Evolutionary conservation across 768 basidiomycete genomes (phyloP).

Genomic region (Boletus bicolor): DNA sequence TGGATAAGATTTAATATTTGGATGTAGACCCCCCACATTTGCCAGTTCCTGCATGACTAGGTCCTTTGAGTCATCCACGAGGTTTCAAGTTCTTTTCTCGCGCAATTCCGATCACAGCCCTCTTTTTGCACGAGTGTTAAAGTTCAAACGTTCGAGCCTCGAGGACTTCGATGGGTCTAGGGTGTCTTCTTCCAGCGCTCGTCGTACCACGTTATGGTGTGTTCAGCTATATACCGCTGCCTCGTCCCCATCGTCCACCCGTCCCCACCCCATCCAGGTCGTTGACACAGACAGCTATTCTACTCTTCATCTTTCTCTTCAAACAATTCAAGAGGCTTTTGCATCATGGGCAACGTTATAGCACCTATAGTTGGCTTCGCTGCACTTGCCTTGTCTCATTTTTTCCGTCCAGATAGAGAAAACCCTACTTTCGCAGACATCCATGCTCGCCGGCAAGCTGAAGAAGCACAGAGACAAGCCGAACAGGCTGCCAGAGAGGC

Average conservation of each 20-base stretch:
- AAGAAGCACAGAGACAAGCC: slow-evolving; percentile 1
- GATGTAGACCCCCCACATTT: too few relatives aligned
- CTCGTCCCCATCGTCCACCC: background rate
- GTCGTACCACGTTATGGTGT: background rate
- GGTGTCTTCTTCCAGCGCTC: background rate
- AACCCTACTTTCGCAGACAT: slow-evolving; percentile 15
- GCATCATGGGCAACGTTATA: slow-evolving; percentile 4
- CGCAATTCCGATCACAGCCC: background rate
- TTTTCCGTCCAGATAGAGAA: background rate
- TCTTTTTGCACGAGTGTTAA: background rate
- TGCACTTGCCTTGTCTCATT: background rate
- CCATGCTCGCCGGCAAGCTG: slow-evolving; percentile 1
- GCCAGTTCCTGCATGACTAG: too few relatives aligned
- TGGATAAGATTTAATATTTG: too few relatives aligned
- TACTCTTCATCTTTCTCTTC: background rate
- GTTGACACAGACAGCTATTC: background rate
- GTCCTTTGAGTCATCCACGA: too few relatives aligned
- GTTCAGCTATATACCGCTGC: background rate
- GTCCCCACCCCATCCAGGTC: background rate
- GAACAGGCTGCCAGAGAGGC: slow-evolving; percentile 6
- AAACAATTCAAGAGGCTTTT: background rate
- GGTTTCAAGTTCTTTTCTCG: too few relatives aligned
- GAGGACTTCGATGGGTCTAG: background rate
- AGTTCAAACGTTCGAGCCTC: background rate
- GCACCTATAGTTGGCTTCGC: background rate